phyloP scores from a whole-genome alignment of 2,329 filamentous ascomycete genomes.

The Nothomitra cinnamomea region DNA sequence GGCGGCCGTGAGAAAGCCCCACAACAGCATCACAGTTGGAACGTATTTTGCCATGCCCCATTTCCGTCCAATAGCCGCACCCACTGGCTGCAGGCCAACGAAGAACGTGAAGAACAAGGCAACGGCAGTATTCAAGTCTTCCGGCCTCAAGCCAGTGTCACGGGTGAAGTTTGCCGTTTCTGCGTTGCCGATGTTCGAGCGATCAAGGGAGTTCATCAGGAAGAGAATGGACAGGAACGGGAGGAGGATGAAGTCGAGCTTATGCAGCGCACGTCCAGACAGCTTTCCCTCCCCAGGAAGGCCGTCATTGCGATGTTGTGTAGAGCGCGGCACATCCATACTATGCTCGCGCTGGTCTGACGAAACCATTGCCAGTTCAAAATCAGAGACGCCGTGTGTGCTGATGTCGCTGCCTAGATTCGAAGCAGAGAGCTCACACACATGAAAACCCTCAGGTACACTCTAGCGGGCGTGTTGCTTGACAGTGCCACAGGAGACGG shows the following conservation, averaged over 20 bases:
- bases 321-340: no score
- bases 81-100: slow-evolving; percentile 38
- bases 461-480: no score
- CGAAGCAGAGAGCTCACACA: no score
- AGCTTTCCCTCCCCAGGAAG: no score
- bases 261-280: slow-evolving; percentile 10
- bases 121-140: slow-evolving; percentile 37
- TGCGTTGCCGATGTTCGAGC: slow-evolving; percentile 4
- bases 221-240: slow-evolving; percentile 25
- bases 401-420: no score
- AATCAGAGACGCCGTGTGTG: no score
- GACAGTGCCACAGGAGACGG: no score
- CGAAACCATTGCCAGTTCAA: no score
- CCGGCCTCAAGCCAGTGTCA: slow-evolving; percentile 33
- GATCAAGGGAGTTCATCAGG: slow-evolving; percentile 4
- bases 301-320: no score
- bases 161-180: slow-evolving; percentile 28
- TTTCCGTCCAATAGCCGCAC: slow-evolving; percentile 26
- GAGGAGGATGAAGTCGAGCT: slow-evolving; percentile 22
- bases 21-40: slow-evolving; percentile 38
- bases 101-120: slow-evolving; percentile 42
- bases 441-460: no score
- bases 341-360: no score
- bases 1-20: slow-evolving; percentile 31
- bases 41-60: slow-evolving; percentile 35